Evolutionary conservation across 495 filamentous ascomycete genomes (phyloP).

Genomic region (Geopyxis carbonaria): DNA sequence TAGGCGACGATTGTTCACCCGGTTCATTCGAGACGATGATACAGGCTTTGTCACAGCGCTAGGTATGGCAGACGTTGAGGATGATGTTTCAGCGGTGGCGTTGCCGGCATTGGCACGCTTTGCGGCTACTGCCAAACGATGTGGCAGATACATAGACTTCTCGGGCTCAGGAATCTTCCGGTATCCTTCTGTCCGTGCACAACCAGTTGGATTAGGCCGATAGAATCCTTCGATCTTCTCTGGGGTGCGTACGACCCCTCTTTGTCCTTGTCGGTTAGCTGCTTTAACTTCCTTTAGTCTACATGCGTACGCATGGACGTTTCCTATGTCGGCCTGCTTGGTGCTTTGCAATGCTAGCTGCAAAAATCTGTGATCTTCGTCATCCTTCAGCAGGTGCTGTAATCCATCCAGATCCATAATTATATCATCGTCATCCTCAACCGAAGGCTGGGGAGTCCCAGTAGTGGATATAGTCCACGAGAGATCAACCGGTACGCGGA

Average conservation of each 20-base stretch:
- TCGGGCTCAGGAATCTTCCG: conserved; percentile 90
- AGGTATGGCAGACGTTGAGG: conserved; percentile 6
- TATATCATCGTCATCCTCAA: conserved; percentile 48
- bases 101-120: conserved; percentile 56
- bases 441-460: conserved; percentile 42
- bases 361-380: conserved; percentile 53
- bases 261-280: conserved; percentile 30
- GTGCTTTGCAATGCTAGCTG: conserved; percentile 30
- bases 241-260: conserved; percentile 32
- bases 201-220: conserved; percentile 65
- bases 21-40: conserved; percentile 65
- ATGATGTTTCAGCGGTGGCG: conserved; percentile 9
- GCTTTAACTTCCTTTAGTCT: conserved; percentile 77
- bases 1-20: conserved; percentile 83
- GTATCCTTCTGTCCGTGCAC: conserved; percentile 77
- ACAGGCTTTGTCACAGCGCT: conserved; percentile 13
- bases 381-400: conserved; percentile 60
- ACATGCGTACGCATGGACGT: conserved; percentile 69
- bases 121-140: conserved; percentile 80
- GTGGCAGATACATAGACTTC: conserved; percentile 94
- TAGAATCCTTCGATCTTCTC: conserved; percentile 75
- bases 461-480: conserved; percentile 41
- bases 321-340: conserved; percentile 32
- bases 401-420: conserved; percentile 62
- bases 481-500: conserved; percentile 4